Evolutionary conservation across 441 rosid genomes (phyloP), one percentile per base, ranked within the genome.

Genomic region (Hura crepitans): DNA sequence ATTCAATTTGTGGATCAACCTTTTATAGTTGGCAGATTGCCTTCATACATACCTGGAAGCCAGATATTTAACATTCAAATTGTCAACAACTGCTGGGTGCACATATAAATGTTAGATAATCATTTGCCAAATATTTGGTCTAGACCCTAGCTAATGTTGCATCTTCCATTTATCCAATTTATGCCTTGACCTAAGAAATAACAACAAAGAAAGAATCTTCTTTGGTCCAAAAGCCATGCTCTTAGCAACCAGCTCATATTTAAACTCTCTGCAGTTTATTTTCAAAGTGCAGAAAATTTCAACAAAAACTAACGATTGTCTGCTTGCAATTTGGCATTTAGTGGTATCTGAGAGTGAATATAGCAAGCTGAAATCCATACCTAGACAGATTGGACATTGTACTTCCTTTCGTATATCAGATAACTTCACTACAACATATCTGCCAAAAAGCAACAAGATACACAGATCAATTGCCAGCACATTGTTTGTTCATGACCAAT

Each of bases 331-430:
- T 35, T n/a, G 42, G 57, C 37, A 70, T 60, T 4, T 30, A 17
- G 37, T 47, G 30, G 53, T 31, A 62, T 57, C 57, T 64, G 37
- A 54, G 67, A 56, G 57, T 43, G 14, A 61, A 50, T 39, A 59
- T 18, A 70, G 72, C 66, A 50, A 62, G 23, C 60, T 12, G 56
- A 74, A 71, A 58, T 67, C 66, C 80, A 23, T 80, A 88, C 96
- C 96, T 70, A 88, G 77, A 75, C 96, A 90, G 72, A 90, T 88
- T 61, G 94, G 93, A 71, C 96, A 90, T 65, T 90, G 90, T 45
- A 90, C 90, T 78, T 85, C 89, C 77, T 86, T 88, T 46, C 89
- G 96, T 54, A 86, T 77, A 45, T 86, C 85, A 17, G 90, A 73
- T 72, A 85, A 66, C 66, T 82, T 85, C 56, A 84, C 84, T 6